These are phyloP conservation scores for Calonectria ilicicola DNA, from an alignment of 2,329 filamentous ascomycete genomes.

Conservation along the genomic window DNA sequence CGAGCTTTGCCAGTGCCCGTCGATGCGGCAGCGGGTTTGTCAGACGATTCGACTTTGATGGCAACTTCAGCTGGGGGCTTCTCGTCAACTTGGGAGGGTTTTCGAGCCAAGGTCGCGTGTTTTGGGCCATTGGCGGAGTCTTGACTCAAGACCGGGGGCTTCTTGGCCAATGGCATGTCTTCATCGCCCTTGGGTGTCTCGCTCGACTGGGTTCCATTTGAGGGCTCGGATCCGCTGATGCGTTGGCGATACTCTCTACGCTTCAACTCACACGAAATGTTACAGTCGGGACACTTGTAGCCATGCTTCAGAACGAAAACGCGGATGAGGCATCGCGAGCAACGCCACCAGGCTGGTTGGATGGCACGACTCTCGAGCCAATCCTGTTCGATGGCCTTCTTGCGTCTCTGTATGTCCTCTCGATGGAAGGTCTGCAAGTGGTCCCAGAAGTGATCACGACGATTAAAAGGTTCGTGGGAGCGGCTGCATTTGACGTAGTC, in stretches of 20 bases:
- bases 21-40: background rate
- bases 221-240: background rate
- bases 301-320: slow-evolving; percentile 53
- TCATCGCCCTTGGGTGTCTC: background rate
- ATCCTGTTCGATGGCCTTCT: slow-evolving; percentile 47
- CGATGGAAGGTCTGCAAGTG: slow-evolving; percentile 67
- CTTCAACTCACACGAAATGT: background rate
- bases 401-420: slow-evolving; percentile 64
- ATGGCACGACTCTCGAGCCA: slow-evolving; percentile 55
- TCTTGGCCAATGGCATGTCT: background rate
- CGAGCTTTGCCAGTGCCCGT: background rate
- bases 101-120: background rate
- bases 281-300: slow-evolving; percentile 61
- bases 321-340: slow-evolving; percentile 62
- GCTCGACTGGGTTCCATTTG: background rate
- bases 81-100: background rate
- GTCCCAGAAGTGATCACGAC: slow-evolving; percentile 68
- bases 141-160: background rate
- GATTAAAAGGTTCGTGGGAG: slow-evolving; percentile 58
- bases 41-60: background rate
- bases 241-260: background rate
- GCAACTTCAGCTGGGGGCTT: background rate
- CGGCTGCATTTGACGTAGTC: slow-evolving; percentile 64
- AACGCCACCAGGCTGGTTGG: slow-evolving; percentile 63
- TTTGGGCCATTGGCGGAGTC: background rate